Conservation (phyloP, 495 filamentous ascomycete genomes). For the Parathielavia appendiculata region DNA sequence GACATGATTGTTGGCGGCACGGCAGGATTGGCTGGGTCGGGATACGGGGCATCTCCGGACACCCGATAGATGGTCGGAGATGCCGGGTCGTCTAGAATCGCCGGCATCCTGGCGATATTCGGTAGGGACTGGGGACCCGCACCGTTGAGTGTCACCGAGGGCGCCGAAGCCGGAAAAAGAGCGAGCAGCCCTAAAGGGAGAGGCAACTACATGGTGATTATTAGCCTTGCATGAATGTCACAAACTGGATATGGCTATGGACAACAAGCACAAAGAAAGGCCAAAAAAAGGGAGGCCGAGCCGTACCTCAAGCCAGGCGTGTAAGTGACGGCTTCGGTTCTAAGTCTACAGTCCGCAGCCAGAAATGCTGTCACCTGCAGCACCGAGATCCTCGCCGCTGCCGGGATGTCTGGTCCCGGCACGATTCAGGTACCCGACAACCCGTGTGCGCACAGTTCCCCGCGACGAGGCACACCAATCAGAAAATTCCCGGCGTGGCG, state of each 20-base stretch:
- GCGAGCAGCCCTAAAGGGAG: neutral
- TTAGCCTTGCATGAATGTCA: neutral
- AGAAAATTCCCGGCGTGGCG: slow-evolving; percentile 14
- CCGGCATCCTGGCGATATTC: slow-evolving; percentile 60
- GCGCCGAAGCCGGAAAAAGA: neutral
- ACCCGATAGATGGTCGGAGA: slow-evolving; percentile 57
- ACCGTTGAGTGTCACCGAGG: neutral
- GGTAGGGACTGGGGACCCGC: neutral
- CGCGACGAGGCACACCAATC: slow-evolving; percentile 19
- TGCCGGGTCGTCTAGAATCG: slow-evolving; percentile 76
- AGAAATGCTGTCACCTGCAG: neutral
- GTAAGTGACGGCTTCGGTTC: neutral
- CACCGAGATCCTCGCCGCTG: neutral
- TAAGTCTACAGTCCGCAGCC: neutral
- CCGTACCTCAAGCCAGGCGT: slow-evolving; percentile 10
- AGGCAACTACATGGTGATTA: neutral
- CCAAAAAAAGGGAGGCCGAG: neutral
- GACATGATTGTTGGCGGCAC: slow-evolving; percentile 66
- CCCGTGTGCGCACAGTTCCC: slow-evolving; percentile 1
- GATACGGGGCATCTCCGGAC: slow-evolving; percentile 59
- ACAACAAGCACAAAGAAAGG: neutral
- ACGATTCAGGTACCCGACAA: slow-evolving; percentile 16
- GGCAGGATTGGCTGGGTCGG: slow-evolving; percentile 53
- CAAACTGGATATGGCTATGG: neutral
- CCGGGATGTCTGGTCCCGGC: neutral